Percentiles rank a stretch among this genome's conserved stretches.
Evolutionary conservation across 78 protist species (phyloP).

Genomic region (Dictyostelium brefeldianum): DNA sequence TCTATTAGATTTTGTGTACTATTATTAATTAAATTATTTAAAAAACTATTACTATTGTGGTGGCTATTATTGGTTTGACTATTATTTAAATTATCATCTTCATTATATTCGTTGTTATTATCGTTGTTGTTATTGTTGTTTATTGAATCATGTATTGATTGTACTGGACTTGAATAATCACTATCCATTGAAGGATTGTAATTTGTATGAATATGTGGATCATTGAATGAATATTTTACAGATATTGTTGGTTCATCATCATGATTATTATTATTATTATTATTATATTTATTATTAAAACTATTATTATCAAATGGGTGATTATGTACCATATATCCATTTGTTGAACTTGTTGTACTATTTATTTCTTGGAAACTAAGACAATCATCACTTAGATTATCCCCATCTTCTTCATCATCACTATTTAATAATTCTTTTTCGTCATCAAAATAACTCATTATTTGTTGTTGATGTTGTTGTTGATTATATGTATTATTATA

Average conservation of each 20-base stretch:
- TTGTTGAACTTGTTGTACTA: background rate
- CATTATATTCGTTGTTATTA: too few relatives aligned
- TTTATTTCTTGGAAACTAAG: background rate
- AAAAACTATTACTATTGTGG: too few relatives aligned
- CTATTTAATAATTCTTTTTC: background rate
- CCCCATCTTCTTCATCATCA: background rate
- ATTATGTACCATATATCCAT: conserved; percentile 17
- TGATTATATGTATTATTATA: background rate
- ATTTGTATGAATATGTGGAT: background rate
- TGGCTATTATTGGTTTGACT: too few relatives aligned
- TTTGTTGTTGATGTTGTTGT: background rate
- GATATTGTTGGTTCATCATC: background rate
- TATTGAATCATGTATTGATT: background rate
- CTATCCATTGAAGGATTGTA: background rate
- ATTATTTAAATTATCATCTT: too few relatives aligned
- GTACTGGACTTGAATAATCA: conserved; percentile 4
- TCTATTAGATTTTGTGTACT: too few relatives aligned
- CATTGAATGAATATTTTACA: background rate
- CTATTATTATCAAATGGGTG: background rate
- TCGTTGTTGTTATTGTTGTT: too few relatives aligned
- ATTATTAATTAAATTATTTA: too few relatives aligned
- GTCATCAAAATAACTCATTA: background rate
- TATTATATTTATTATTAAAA: background rate
- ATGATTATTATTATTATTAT: background rate
- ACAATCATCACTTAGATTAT: conserved; percentile 7